These are phyloP conservation scores for Boletellus deceptivus DNA, from an alignment of 1,284 basidiomycete genomes.

Conservation along the genomic window DNA sequence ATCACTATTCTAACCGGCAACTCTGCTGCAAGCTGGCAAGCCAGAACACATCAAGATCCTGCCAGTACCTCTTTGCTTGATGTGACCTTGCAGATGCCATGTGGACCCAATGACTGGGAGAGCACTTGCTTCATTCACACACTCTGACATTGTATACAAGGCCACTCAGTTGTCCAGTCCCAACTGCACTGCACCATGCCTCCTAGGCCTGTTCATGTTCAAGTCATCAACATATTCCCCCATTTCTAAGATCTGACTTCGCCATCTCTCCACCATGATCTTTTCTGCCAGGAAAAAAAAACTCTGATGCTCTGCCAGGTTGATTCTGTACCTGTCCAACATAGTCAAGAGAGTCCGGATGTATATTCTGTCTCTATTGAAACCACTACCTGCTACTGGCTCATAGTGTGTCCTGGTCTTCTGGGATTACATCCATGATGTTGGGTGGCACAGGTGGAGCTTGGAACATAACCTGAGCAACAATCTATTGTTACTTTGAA, in stretches of 20 bases:
- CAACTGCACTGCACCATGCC: conserved; percentile 7
- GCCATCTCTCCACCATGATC: too few relatives aligned
- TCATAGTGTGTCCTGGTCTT: too few relatives aligned
- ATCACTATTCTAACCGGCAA: conserved; percentile 13
- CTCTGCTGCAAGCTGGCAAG: conserved; percentile 8
- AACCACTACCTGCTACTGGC: too few relatives aligned
- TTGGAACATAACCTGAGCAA: too few relatives aligned
- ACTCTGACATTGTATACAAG: neutral
- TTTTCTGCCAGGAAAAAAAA: too few relatives aligned
- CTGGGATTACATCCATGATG: too few relatives aligned
- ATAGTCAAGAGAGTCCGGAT: too few relatives aligned
- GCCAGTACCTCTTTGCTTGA: conserved; percentile 3
- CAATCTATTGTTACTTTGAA: too few relatives aligned
- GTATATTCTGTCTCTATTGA: too few relatives aligned
- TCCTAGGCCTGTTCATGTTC: neutral
- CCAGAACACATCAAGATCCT: conserved; percentile 2
- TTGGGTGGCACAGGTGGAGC: too few relatives aligned
- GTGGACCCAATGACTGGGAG: conserved; percentile 19
- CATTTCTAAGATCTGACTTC: neutral
- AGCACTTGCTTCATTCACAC: conserved; percentile 13
- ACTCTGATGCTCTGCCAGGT: too few relatives aligned
- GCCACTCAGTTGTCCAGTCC: neutral
- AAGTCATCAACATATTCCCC: neutral
- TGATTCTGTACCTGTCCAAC: too few relatives aligned
- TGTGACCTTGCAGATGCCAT: conserved; percentile 28